These are phyloP conservation scores for Juncus effusus DNA, from an alignment of 176 grass and related monocot species.

Conservation along the genomic window DNA sequence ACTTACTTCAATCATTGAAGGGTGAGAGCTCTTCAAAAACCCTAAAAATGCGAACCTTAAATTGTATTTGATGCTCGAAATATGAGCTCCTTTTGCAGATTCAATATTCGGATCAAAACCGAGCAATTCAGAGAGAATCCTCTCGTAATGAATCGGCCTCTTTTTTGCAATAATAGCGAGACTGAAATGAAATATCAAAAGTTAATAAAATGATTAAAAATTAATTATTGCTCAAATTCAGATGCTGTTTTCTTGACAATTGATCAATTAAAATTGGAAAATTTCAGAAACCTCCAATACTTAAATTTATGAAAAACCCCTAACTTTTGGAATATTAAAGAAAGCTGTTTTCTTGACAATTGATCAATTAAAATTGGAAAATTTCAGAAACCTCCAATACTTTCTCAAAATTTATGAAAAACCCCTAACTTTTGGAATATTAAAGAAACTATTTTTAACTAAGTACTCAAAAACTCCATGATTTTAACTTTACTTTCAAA, in stretches of 20 bases:
- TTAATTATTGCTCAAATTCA: not conserved
- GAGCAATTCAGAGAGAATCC: constrained; percentile 56
- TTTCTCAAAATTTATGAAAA: too few relatives aligned
- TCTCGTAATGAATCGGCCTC: constrained; percentile 55
- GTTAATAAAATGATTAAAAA: constrained; percentile 24
- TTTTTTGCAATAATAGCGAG: constrained; percentile 87
- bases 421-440: too few relatives aligned
- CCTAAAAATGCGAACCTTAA: constrained; percentile 70
- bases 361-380: too few relatives aligned
- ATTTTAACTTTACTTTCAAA: too few relatives aligned
- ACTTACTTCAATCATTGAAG: constrained; percentile 67
- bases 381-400: too few relatives aligned
- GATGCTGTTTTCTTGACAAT: not conserved
- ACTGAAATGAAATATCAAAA: constrained; percentile 43
- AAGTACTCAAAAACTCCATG: too few relatives aligned
- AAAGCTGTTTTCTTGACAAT: not conserved
- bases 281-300: too few relatives aligned
- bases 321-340: too few relatives aligned
- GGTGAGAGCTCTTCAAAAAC: constrained; percentile 72
- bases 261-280: too few relatives aligned
- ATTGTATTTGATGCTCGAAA: constrained; percentile 70
- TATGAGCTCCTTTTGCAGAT: constrained; percentile 49
- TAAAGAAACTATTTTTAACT: too few relatives aligned
- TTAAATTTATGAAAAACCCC: too few relatives aligned
- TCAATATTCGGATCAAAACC: constrained; percentile 67